Conservation (phyloP, 495 filamentous ascomycete genomes). For the Pseudevernia furfuracea region DNA sequence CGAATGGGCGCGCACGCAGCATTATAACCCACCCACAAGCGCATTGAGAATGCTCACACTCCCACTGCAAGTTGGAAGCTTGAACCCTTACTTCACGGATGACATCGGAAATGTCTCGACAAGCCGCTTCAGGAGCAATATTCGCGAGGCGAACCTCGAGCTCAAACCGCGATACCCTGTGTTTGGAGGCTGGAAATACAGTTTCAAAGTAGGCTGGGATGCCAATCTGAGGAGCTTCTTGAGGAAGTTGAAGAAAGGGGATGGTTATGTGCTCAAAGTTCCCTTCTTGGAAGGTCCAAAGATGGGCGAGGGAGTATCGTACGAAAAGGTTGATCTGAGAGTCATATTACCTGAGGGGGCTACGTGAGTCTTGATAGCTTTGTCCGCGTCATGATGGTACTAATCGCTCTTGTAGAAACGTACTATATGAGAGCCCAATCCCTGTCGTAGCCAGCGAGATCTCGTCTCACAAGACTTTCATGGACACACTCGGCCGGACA, state of each 20-base stretch:
- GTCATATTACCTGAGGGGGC: slow-evolving; percentile 89
- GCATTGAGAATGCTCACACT: slow-evolving; percentile 78
- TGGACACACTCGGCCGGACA: slow-evolving; percentile 88
- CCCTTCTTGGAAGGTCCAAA: slow-evolving; percentile 94
- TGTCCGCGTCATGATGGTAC: slow-evolving; percentile 22
- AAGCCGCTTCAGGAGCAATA: slow-evolving; percentile 70
- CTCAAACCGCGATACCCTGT: slow-evolving; percentile 87
- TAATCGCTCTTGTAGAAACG: slow-evolving; percentile 44
- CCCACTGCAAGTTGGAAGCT: slow-evolving; percentile 67
- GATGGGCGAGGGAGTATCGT: slow-evolving; percentile 73
- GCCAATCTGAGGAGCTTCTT: slow-evolving; percentile 70
- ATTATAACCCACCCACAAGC: slow-evolving; percentile 65
- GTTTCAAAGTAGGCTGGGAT: slow-evolving; percentile 92
- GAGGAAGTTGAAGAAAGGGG: slow-evolving; percentile 48
- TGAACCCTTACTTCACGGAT: slow-evolving; percentile 88
- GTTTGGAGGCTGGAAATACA: slow-evolving; percentile 97
- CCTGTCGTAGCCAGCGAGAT: slow-evolving; percentile 49
- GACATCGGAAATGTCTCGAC: slow-evolving; percentile 97
- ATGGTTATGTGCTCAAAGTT: slow-evolving; percentile 78
- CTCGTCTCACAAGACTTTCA: slow-evolving; percentile 69
- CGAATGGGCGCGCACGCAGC: slow-evolving; percentile 66
- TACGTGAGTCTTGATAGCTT: slow-evolving; percentile 49
- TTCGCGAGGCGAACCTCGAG: slow-evolving; percentile 71
- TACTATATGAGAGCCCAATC: slow-evolving; percentile 56
- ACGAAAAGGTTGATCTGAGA: slow-evolving; percentile 70